A percentile compares a stretch with the other conserved stretches of the same genome.
These are phyloP conservation scores for Apiospora arundinis DNA, from an alignment of 2,329 filamentous ascomycete genomes.

Conservation along the genomic window DNA sequence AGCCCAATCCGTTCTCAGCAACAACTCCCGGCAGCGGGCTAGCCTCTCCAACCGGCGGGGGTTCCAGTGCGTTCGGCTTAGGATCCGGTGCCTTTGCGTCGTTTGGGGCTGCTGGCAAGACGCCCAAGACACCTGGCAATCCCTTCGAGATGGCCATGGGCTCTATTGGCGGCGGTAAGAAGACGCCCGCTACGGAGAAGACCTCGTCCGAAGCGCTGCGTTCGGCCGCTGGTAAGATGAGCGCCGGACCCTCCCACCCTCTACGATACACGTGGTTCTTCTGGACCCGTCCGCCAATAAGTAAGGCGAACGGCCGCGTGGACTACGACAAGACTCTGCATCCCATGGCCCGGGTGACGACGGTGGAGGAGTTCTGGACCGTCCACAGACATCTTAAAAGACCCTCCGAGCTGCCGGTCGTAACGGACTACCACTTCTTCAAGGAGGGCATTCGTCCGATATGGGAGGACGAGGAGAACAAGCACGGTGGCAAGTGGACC, in stretches of 20 bases:
- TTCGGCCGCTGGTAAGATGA: conserved; percentile 47
- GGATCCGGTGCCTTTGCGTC: conserved; percentile 96
- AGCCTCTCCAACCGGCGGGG: conserved; percentile 74
- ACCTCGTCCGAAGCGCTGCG: conserved; percentile 56
- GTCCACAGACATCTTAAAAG: conserved; percentile 90
- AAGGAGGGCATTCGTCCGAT: conserved; percentile 95
- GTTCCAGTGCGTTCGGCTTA: conserved; percentile 86
- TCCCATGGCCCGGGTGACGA: conserved; percentile 80
- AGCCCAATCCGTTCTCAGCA: conserved; percentile 79
- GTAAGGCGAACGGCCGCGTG: conserved; percentile 84
- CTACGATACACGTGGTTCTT: conserved; percentile 92
- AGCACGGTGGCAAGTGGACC: conserved; percentile 96
- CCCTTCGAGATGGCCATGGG: conserved; percentile 78
- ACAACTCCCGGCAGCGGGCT: conserved; percentile 73
- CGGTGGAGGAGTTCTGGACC: conserved; percentile 89
- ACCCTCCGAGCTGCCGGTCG: conserved; percentile 84
- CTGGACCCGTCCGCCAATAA: conserved; percentile 96
- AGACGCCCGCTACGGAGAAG: conserved; percentile 68
- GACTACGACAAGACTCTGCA: conserved; percentile 98
- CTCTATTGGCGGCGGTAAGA: conserved; percentile 48
- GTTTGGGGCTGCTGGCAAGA: conserved; percentile 81
- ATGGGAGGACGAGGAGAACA: conserved; percentile 98
- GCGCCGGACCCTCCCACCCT: conserved; percentile 56
- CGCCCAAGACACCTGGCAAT: conserved; percentile 83
- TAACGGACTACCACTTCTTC: conserved; percentile 98